Base-by-base conservation (phyloP, 257 asterid species). In the Eustoma russellianum region DNA sequence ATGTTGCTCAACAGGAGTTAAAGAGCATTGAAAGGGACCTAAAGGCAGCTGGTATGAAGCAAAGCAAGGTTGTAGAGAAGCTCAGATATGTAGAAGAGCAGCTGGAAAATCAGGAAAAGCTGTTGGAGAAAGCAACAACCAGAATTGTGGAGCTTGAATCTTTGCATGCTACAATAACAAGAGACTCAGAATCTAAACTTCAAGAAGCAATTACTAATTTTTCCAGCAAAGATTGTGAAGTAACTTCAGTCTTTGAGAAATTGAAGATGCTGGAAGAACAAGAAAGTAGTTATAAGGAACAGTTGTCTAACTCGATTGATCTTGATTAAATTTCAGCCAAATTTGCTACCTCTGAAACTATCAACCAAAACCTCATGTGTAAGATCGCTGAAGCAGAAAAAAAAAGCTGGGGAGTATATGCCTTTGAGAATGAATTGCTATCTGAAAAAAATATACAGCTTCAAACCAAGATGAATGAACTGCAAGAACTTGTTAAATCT, bases 61-160 rank as follows among this genome's bases (percentile, higher is more conserved):
- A 91, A 57, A 61, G 65, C 34, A 81, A 74, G 61, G 69, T 74
- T 41, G 55, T 61, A 56, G 83, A 74, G 71, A 84, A 82, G 80
- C 95, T 87, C 13, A 83, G 80, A 75, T 67, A 74, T 53, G 83
- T 85, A 0, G 95, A 90, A 71, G 93, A 83, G 61, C 79, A 78
- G 71, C 72, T 83, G 6, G 86, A 80, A 71, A 72, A 73, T 62
- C 84, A 81, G 52, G 79, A 72, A 53, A 67, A 61, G 38, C 59
- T 62, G 47, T 56, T 85, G 83, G 94, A 78, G 74, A 63, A 75
- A 55, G 86, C 75, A 62, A 80, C 72, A 14, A 53, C 80, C 5
- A 68, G 84, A 67, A 76, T 69, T 53, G 57, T 72, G 17, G 96
- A 86, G 64, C 81, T 83, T 17, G 87, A 78, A 67, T 73, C 92